phyloP scores from a whole-genome alignment of 768 basidiomycete species.

The Mycena polygramma region DNA sequence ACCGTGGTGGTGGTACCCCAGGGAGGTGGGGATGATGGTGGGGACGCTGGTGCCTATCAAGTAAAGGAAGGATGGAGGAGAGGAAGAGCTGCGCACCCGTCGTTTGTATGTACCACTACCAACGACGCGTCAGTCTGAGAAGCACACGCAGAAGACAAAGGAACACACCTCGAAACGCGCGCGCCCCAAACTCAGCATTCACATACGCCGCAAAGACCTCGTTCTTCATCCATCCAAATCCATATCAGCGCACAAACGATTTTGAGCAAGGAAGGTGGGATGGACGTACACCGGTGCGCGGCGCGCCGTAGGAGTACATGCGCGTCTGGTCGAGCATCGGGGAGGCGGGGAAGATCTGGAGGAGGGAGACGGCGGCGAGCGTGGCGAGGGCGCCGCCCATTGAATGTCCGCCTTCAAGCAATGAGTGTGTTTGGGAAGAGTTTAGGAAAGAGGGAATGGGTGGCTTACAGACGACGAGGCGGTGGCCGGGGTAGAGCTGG shows the following conservation, averaged over 20 bases:
- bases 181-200: slow-evolving; percentile 54
- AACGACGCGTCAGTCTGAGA: slow-evolving; percentile 1
- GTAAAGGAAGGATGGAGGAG: neutral
- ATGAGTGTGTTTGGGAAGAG: too few relatives aligned
- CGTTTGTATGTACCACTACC: slow-evolving; percentile 64
- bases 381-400: slow-evolving; percentile 66
- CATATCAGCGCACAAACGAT: neutral
- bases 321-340: slow-evolving; percentile 47
- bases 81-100: slow-evolving; percentile 50
- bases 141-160: neutral
- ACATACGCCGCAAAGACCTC: slow-evolving; percentile 59
- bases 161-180: slow-evolving; percentile 58
- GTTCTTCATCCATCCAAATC: slow-evolving; percentile 52
- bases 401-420: slow-evolving; percentile 59
- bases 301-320: slow-evolving; percentile 66
- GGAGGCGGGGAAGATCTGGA: slow-evolving; percentile 55
- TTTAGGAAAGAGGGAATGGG: too few relatives aligned
- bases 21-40: slow-evolving; percentile 59
- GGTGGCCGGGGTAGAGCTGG: slow-evolving; percentile 50
- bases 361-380: slow-evolving; percentile 60
- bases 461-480: slow-evolving; percentile 52
- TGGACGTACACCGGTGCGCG: slow-evolving; percentile 58
- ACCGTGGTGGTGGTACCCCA: slow-evolving; percentile 71
- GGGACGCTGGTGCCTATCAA: slow-evolving; percentile 54
- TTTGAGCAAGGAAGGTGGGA: neutral